Conservation (phyloP, 352 stramenopile genomes). For the Phytopythium cucurbitacearum region DNA sequence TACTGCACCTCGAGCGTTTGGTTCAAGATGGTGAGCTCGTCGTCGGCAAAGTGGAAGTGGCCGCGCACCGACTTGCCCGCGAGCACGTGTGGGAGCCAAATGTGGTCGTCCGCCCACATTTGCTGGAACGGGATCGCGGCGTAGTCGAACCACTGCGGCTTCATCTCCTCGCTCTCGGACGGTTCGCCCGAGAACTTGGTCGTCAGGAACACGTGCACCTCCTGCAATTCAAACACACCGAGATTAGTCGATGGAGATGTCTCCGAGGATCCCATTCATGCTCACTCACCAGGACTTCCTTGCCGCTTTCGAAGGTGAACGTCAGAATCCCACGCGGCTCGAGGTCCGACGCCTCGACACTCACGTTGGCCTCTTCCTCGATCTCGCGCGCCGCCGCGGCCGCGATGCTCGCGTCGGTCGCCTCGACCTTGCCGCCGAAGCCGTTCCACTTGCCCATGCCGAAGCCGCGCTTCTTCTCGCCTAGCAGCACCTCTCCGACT, state of each 20-base stretch:
- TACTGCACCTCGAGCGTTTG: conserved; percentile 31
- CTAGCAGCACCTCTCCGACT: conserved; percentile 51
- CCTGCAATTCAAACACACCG: conserved; percentile 12
- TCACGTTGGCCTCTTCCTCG: conserved; percentile 68
- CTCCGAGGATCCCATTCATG: neutral
- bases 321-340: conserved; percentile 33
- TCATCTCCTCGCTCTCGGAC: conserved; percentile 88
- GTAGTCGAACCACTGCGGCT: conserved; percentile 68
- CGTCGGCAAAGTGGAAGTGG: conserved; percentile 64
- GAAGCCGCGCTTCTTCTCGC: conserved; percentile 90
- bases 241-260: neutral
- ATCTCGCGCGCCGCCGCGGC: conserved; percentile 57
- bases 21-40: conserved; percentile 65
- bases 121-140: conserved; percentile 59
- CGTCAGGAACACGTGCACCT: conserved; percentile 85
- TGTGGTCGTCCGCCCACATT: conserved; percentile 87
- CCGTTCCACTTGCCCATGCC: conserved; percentile 89
- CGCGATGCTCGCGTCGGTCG: conserved; percentile 51
- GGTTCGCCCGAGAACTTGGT: conserved; percentile 56
- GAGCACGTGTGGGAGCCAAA: conserved; percentile 82
- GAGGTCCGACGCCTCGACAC: conserved; percentile 24
- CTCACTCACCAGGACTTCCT: conserved; percentile 47
- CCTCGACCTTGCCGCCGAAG: conserved; percentile 89
- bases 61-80: conserved; percentile 57
- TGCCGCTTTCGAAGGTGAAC: conserved; percentile 60